Conservation (phyloP, 2,329 filamentous ascomycete genomes). For the Hypoxylon rubiginosum region DNA sequence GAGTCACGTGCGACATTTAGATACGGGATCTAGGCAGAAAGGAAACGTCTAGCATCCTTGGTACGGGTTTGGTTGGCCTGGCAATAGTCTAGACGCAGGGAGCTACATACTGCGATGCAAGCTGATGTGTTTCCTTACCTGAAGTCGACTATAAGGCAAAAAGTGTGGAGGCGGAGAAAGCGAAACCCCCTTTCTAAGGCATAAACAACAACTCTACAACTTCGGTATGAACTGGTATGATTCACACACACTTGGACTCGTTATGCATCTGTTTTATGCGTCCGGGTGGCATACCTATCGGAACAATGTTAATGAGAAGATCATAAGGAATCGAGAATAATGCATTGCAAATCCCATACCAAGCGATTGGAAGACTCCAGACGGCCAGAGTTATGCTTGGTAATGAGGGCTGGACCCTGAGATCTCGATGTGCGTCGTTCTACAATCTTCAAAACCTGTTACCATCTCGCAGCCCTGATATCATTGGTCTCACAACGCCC, state of each 20-base stretch:
- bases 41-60: constrained; percentile 2
- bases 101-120: constrained; percentile 38
- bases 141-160: constrained; percentile 24
- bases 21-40: constrained; percentile 19
- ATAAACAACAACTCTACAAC: constrained; percentile 29
- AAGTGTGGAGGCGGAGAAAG: constrained; percentile 31
- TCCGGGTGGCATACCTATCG: constrained; percentile 31
- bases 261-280: constrained; percentile 43
- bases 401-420: constrained; percentile 24
- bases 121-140: constrained; percentile 40
- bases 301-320: constrained; percentile 41
- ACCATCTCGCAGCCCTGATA: constrained; percentile 9
- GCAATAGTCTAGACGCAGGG: constrained; percentile 21
- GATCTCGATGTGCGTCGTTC: constrained; percentile 36
- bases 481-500: constrained; percentile 9
- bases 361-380: constrained; percentile 18
- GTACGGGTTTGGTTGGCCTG: constrained; percentile 33
- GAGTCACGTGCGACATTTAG: constrained; percentile 34
- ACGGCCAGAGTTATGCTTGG: constrained; percentile 29
- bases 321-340: constrained; percentile 35
- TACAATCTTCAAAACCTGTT: constrained; percentile 20
- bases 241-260: constrained; percentile 19
- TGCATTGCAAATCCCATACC: constrained; percentile 32
- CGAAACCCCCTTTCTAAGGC: constrained; percentile 21
- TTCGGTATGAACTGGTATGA: constrained; percentile 41